Base-by-base conservation (phyloP, 352 stramenopile genomes). In the Halophytophthora polymorphica region DNA sequence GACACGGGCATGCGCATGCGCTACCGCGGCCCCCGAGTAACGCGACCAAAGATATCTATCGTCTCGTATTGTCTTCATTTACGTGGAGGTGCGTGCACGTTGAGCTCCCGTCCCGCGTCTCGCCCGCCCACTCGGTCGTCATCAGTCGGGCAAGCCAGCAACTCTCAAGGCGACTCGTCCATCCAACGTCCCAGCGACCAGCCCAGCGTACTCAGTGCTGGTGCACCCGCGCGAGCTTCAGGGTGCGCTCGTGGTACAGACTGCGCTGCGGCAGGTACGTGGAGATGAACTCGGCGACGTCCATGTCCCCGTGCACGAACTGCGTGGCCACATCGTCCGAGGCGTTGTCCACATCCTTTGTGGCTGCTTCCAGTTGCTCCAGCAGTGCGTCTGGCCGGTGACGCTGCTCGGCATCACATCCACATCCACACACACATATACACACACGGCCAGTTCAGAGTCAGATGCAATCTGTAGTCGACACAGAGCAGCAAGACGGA, bases 221-320 rank as follows among this genome's bases (percentile, higher is more conserved):
- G 31, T 82, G 55, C 56, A 89, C 71, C 36, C 69, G 59, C 21
- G 74, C 80, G 33, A 91, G 75, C 55, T 90, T 91, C 52, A 90
- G 71, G 33, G 71, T 84, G 37, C 83, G 80, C 47, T 89, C 61
- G 48, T 93, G 83, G 53, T 88, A 93, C 29, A 86, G 56, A 25
- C 74, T 85, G 28, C 83, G 80, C 54, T 76, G 71, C 10, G 78
- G 68, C 19, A 91, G 43, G 45, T 86, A 93, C 34, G 79, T 67
- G 37, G 71, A 52, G 33, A 85, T 68, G 44, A 93, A 93, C 44
- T 74, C 63, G 14, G 67, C 46, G 19, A 88, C 77, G 42, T 90
- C 70, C 10, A 93, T 69, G 19, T 89, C 78, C 7, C 83, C 83
- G 28, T 93, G 75, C 14, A 74, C 62, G 46, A 93, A 93, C 45